phyloP scores from a whole-genome alignment of 257 asterid species.

The Eustoma russellianum region DNA sequence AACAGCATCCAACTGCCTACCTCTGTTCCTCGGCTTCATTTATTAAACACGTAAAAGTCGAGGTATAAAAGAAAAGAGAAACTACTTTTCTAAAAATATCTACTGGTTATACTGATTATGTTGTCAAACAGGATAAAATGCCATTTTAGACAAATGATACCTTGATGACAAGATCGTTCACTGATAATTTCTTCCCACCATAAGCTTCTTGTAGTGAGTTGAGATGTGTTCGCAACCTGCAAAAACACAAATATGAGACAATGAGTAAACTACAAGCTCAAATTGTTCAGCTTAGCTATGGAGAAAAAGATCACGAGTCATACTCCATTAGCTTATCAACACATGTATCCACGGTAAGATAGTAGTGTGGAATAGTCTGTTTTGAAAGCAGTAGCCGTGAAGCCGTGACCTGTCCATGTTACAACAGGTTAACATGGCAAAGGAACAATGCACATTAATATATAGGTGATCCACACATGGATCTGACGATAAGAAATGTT shows the following conservation, averaged over 20 bases:
- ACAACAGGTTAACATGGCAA: not conserved
- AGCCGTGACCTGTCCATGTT: conserved; percentile 69
- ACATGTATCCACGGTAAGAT: conserved; percentile 87
- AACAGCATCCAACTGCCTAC: not conserved
- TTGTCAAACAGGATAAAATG: not conserved
- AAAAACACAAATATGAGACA: conserved; percentile 9
- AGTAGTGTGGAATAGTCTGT: conserved; percentile 96
- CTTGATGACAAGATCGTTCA: conserved; percentile 94
- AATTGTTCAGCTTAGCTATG: conserved; percentile 6
- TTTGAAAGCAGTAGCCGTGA: conserved; percentile 77
- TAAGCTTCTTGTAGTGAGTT: conserved; percentile 89
- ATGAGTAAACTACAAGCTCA: conserved; percentile 10
- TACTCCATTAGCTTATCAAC: conserved; percentile 97
- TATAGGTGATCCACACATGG: not conserved
- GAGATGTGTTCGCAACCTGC: conserved; percentile 73
- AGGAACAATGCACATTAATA: not conserved
- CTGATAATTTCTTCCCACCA: conserved; percentile 86
- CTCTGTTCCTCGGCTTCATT: no score
- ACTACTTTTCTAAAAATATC: not conserved
- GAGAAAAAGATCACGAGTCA: conserved; percentile 21
- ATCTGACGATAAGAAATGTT: not conserved
- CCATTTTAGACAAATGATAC: conserved; percentile 25
- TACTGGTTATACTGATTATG: not conserved
- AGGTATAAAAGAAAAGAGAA: not conserved
- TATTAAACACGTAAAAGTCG: not conserved